Evolutionary conservation across 345 rosid genomes (phyloP), one percentile per base, ranked within the genome.

Genomic region (Cardamine resedifolia): DNA sequence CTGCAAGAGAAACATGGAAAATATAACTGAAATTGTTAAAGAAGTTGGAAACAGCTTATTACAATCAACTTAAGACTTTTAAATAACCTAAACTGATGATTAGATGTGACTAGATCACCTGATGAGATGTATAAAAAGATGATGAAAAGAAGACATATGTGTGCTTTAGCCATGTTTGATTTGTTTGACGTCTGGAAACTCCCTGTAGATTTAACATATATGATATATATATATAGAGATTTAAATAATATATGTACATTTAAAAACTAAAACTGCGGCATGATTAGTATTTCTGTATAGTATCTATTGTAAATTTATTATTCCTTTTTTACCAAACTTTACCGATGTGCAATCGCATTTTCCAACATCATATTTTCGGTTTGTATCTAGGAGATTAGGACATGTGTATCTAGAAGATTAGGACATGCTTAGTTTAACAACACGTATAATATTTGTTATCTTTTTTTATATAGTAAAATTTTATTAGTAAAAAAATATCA

Each of bases 161-260:
- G 67, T 59, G 49, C 48, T 47, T 47, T 59, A 59, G 28, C 27
- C 74, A 70, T 70, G 24, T 48, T 70, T 57, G 23, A 30, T 30
- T 28, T 53, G 10, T 15, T 55, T 58, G 10, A 47, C 4, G 21
- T n/a, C 20, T 33, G 39, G 23, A 34, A 70, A 38, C 26, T 30
- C 43, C 15, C 15, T 38, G 5, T 36, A 38, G 43, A 11, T 38
- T 3, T 38, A 38, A 38, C 43, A 38, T 38, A 38, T 36, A 36
- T 36, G n/a, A n/a, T n/a, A n/a, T n/a, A n/a, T n/a, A 38, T 36
- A 36, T 36, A n/a, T 45, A 45, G 6, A 63, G 1, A 43, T 10
- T 10, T n/a, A 8, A 33, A 8, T 33, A 33, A 33, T 33, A 8
- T 7, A 7, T n/a, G n/a, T 33, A 33, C 36, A 33, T 9, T 34